These are phyloP conservation scores for Pythium phragmiticola DNA, from an alignment of 352 stramenopile species.

Conservation along the genomic window DNA sequence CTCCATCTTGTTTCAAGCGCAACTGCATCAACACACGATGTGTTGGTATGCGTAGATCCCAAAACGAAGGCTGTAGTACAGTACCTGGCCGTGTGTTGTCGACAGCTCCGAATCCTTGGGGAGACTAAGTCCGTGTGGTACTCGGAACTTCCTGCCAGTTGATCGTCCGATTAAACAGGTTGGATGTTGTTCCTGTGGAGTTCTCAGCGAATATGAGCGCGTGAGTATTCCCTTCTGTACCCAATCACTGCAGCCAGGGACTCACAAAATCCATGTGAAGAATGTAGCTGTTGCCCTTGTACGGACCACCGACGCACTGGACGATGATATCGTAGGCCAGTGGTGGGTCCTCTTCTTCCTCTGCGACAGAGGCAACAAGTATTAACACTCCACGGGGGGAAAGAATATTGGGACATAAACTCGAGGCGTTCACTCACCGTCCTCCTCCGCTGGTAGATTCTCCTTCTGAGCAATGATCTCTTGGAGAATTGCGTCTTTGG, in stretches of 20 bases:
- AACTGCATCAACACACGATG: conserved; percentile 32
- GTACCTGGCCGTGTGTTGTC: conserved; percentile 74
- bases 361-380: not conserved
- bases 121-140: conserved; percentile 68
- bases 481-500: conserved; percentile 55
- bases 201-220: not conserved
- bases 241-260: not conserved
- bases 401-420: not conserved
- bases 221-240: not conserved
- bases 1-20: conserved; percentile 57
- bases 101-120: conserved; percentile 80
- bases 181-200: conserved; percentile 30
- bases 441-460: conserved; percentile 37
- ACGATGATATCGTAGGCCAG: conserved; percentile 51
- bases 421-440: not conserved
- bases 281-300: conserved; percentile 57
- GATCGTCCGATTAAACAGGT: conserved; percentile 75
- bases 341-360: conserved; percentile 17
- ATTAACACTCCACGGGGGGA: not conserved
- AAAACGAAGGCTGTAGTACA: not conserved
- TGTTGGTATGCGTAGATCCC: not conserved
- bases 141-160: conserved; percentile 75
- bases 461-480: conserved; percentile 62
- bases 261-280: conserved; percentile 59
- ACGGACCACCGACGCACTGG: conserved; percentile 49